Percentiles rank a stretch among this genome's conserved stretches.
Evolutionary conservation across 2,329 filamentous ascomycete genomes (phyloP).

Genomic region (Nectriaceae sp.): DNA sequence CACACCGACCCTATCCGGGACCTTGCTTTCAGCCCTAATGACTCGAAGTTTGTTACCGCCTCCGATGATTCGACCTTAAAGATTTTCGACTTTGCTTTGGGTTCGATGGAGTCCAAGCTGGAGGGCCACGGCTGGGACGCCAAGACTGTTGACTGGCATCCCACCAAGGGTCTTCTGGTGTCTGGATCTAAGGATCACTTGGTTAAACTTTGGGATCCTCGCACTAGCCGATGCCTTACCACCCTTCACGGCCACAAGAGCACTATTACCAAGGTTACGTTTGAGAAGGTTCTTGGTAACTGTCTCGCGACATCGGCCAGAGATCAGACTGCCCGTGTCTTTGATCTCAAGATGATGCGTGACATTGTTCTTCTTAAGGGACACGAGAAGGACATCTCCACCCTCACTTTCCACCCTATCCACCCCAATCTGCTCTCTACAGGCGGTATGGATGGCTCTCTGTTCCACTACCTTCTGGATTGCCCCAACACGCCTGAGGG

Average conservation of each 20-base stretch:
- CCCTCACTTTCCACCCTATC: constrained; percentile 89
- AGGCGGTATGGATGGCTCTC: constrained; percentile 83
- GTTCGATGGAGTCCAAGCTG: constrained; percentile 78
- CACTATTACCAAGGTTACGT: constrained; percentile 88
- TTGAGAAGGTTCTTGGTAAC: constrained; percentile 81
- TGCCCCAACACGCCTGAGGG: constrained; percentile 85
- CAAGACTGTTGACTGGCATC: constrained; percentile 97
- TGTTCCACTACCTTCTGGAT: constrained; percentile 94
- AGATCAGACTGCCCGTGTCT: constrained; percentile 90
- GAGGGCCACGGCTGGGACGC: constrained; percentile 98
- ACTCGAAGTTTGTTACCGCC: constrained; percentile 94
- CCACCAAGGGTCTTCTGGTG: constrained; percentile 87
- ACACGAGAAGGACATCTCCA: constrained; percentile 95
- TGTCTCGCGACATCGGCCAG: constrained; percentile 90
- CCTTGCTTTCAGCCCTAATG: constrained; percentile 88
- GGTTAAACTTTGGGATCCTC: constrained; percentile 98
- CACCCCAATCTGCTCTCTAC: constrained; percentile 89
- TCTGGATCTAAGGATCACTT: constrained; percentile 97
- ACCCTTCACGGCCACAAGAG: constrained; percentile 97
- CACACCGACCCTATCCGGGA: constrained; percentile 90
- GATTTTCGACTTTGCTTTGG: constrained; percentile 93
- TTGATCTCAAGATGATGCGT: constrained; percentile 97
- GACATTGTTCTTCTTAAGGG: constrained; percentile 92
- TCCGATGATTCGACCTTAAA: constrained; percentile 92
- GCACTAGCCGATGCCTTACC: constrained; percentile 84